Conservation (phyloP, 2,329 filamentous ascomycete genomes). For the Exophiala viscosa region DNA sequence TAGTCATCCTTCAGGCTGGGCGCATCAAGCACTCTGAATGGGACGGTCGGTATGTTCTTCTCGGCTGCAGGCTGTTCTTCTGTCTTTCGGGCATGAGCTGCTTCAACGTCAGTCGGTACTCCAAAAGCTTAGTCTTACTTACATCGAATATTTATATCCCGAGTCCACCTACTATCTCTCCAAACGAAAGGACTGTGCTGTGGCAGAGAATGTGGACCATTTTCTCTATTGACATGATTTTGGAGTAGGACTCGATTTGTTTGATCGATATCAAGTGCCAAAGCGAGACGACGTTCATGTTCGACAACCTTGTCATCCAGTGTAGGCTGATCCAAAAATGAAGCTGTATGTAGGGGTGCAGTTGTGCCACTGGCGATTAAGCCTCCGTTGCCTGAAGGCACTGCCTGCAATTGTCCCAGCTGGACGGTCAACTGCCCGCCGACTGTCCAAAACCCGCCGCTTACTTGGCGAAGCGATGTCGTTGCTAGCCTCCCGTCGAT, state of each 20-base stretch:
- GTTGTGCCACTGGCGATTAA: conserved; percentile 67
- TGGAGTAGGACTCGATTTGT: conserved; percentile 60
- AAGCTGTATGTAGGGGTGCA: conserved; percentile 60
- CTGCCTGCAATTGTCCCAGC: conserved; percentile 39
- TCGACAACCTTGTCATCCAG: conserved; percentile 61
- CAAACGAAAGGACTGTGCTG: conserved; percentile 35
- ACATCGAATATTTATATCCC: conserved; percentile 33
- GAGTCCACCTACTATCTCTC: conserved; percentile 40
- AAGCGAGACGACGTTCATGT: conserved; percentile 71
- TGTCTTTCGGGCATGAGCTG: neutral
- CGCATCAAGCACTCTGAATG: conserved; percentile 86
- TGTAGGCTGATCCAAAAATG: conserved; percentile 50
- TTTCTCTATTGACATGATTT: neutral
- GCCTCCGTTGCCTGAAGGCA: conserved; percentile 62
- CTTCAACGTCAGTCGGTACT: neutral
- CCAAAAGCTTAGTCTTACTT: conserved; percentile 25
- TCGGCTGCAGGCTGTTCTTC: conserved; percentile 13
- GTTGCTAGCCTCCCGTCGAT: conserved; percentile 29
- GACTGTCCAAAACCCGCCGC: conserved; percentile 73
- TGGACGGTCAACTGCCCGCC: conserved; percentile 63
- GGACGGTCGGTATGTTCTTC: conserved; percentile 62
- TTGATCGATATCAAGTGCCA: conserved; percentile 76
- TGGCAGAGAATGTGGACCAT: neutral
- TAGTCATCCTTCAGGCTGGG: conserved; percentile 89
- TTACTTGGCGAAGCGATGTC: conserved; percentile 49